Conservation (phyloP, 352 stramenopile species). For the Phytophthora megakarya region DNA sequence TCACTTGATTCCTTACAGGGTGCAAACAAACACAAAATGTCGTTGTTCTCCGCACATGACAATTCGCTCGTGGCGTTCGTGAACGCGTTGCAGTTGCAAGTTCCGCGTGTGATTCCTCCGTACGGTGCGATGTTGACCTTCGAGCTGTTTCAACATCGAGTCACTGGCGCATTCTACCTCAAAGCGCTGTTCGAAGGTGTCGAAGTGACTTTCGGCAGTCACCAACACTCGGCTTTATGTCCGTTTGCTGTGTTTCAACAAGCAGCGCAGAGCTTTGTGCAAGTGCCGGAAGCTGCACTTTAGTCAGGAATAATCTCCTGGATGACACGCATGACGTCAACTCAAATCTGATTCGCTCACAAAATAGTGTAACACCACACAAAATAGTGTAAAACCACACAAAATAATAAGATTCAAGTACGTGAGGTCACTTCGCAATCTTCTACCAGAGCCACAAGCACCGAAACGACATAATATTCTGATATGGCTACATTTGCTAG, state of each 20-base stretch:
- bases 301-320: too few species aligned
- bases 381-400: constrained; percentile 13
- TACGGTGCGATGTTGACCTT: constrained; percentile 82
- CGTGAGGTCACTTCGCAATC: constrained; percentile 25
- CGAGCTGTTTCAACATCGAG: constrained; percentile 59
- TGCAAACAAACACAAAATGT: constrained; percentile 50
- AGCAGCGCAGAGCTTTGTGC: constrained; percentile 52
- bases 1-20: constrained; percentile 10
- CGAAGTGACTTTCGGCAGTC: constrained; percentile 45
- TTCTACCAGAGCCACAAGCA: constrained; percentile 21
- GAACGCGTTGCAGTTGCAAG: constrained; percentile 63
- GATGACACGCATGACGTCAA: constrained; percentile 16
- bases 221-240: constrained; percentile 52
- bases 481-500: constrained; percentile 32
- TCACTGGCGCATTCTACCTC: constrained; percentile 52
- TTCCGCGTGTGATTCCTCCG: constrained; percentile 54
- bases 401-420: constrained; percentile 21
- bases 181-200: constrained; percentile 59
- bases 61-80: constrained; percentile 80
- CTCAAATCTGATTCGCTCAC: constrained; percentile 18
- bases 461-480: background rate
- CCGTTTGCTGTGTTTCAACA: constrained; percentile 61
- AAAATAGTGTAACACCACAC: constrained; percentile 14
- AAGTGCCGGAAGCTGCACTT: constrained; percentile 24
- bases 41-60: constrained; percentile 81